These are phyloP conservation scores for Tillandsia leiboldiana DNA, from an alignment of 176 grass and related monocot genomes.

Conservation along the genomic window DNA sequence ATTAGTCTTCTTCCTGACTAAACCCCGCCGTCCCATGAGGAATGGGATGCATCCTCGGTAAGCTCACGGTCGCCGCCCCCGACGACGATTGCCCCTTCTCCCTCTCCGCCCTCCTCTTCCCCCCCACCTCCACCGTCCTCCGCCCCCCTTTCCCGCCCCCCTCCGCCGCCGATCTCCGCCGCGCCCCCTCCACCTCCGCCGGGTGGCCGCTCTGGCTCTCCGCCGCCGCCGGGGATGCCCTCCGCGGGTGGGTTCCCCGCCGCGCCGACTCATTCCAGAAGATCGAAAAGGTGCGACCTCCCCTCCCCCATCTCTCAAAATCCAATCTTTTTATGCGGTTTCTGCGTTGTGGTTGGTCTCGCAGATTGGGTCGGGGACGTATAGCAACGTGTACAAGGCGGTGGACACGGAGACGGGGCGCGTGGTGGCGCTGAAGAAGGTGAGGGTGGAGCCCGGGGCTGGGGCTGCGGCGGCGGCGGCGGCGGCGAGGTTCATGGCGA, in stretches of 20 bases:
- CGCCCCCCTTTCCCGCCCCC: conserved; percentile 36
- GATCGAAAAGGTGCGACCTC: conserved; percentile 66
- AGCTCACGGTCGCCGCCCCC: conserved; percentile 27
- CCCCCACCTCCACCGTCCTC: conserved; percentile 6
- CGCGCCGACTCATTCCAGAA: conserved; percentile 73
- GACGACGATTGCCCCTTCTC: conserved; percentile 13
- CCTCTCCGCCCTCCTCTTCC: conserved; percentile 42
- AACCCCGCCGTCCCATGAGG: conserved; percentile 27
- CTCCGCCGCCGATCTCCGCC: conserved; percentile 1
- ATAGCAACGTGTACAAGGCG: conserved; percentile 99
- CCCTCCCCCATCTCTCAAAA: conserved; percentile 8
- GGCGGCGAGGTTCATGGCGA: conserved; percentile 73
- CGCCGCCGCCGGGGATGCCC: conserved; percentile 54
- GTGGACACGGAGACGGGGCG: conserved; percentile 46
- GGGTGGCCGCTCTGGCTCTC: conserved; percentile 93
- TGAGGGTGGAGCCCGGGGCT: conserved; percentile 48
- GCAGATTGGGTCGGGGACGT: conserved; percentile 95
- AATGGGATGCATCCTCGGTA: conserved; percentile 90
- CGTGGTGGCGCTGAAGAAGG: conserved; percentile 95
- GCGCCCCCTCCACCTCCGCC: conserved; percentile 25
- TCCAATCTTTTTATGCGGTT: conserved; percentile 20
- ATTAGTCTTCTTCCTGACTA: background rate
- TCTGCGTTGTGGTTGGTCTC: no score
- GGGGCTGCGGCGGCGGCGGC: conserved; percentile 29
- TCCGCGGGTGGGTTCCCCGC: conserved; percentile 71